Evolutionary conservation across 768 basidiomycete species (phyloP).

Genomic region (Austroboletus festivus): DNA sequence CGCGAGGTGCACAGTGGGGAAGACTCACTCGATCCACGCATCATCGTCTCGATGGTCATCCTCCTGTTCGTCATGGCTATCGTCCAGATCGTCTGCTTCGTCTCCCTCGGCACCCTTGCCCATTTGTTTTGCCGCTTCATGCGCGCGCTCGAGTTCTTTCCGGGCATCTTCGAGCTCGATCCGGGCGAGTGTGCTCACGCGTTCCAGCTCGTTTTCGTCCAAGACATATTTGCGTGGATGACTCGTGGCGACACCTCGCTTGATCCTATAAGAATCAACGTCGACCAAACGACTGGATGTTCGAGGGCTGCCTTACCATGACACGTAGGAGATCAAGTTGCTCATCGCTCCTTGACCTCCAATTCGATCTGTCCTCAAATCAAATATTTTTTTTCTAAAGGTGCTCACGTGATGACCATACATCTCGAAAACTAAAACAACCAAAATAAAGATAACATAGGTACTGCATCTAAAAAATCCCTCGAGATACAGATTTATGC

Average conservation of each 20-base stretch:
- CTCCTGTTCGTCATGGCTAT: slow-evolving; percentile 37
- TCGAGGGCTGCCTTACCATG: slow-evolving; percentile 41
- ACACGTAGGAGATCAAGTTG: slow-evolving; percentile 69
- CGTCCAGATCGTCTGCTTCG: slow-evolving; percentile 56
- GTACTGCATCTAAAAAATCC: not conserved
- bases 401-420: slow-evolving; percentile 14
- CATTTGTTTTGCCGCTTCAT: slow-evolving; percentile 71
- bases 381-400: slow-evolving; percentile 7
- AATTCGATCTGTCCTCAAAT: too few relatives aligned
- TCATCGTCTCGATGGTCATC: slow-evolving; percentile 34
- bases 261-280: slow-evolving; percentile 50
- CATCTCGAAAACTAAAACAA: not conserved
- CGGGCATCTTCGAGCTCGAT: slow-evolving; percentile 90
- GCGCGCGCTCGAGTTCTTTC: slow-evolving; percentile 78
- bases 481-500: slow-evolving; percentile 39
- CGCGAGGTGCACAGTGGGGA: not conserved
- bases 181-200: slow-evolving; percentile 82
- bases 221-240: slow-evolving; percentile 87
- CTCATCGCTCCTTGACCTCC: slow-evolving; percentile 52
- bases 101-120: slow-evolving; percentile 62
- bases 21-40: slow-evolving; percentile 87
- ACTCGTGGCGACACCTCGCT: slow-evolving; percentile 68
- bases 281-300: not conserved
- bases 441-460: slow-evolving; percentile 20
- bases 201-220: slow-evolving; percentile 84